phyloP scores from a whole-genome alignment of 495 filamentous ascomycete genomes.

The Aspergillus campestris region DNA sequence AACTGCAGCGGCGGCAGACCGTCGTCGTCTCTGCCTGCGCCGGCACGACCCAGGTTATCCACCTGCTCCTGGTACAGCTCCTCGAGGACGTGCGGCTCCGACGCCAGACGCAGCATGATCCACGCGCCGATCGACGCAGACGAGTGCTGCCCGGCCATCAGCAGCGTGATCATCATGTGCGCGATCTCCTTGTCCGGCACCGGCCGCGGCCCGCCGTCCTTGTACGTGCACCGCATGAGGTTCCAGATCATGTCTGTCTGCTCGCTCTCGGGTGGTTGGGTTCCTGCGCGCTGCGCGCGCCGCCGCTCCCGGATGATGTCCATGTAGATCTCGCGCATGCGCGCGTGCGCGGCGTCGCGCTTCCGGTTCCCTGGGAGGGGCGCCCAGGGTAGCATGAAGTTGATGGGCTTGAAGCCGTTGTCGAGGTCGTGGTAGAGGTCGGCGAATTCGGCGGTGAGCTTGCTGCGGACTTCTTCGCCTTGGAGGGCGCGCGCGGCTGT shows the following conservation, averaged over 20 bases:
- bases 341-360: constrained; percentile 66
- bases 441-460: constrained; percentile 58
- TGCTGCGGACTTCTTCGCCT: constrained; percentile 69
- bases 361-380: constrained; percentile 78
- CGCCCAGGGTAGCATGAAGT: constrained; percentile 80
- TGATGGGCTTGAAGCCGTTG: constrained; percentile 73
- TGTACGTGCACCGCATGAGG: constrained; percentile 72
- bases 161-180: constrained; percentile 85
- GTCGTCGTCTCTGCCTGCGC: constrained; percentile 35
- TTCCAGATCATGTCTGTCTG: constrained; percentile 74
- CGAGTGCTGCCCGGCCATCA: constrained; percentile 87
- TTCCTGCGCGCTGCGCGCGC: constrained; percentile 22
- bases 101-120: constrained; percentile 73
- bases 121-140: constrained; percentile 73
- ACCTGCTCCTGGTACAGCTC: constrained; percentile 71
- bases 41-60: constrained; percentile 47
- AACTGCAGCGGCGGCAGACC: constrained; percentile 53
- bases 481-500: constrained; percentile 75
- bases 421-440: constrained; percentile 76
- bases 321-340: constrained; percentile 69
- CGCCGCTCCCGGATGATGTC: constrained; percentile 65
- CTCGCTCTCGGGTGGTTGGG: constrained; percentile 12
- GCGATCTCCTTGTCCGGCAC: constrained; percentile 76
- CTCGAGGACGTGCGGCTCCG: constrained; percentile 62
- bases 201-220: constrained; percentile 53